Percentiles rank a stretch among this genome's conserved stretches.
These are phyloP conservation scores for Coemansia sp. DNA, from an alignment of 192 early-diverging fungal genomes.

Conservation along the genomic window DNA sequence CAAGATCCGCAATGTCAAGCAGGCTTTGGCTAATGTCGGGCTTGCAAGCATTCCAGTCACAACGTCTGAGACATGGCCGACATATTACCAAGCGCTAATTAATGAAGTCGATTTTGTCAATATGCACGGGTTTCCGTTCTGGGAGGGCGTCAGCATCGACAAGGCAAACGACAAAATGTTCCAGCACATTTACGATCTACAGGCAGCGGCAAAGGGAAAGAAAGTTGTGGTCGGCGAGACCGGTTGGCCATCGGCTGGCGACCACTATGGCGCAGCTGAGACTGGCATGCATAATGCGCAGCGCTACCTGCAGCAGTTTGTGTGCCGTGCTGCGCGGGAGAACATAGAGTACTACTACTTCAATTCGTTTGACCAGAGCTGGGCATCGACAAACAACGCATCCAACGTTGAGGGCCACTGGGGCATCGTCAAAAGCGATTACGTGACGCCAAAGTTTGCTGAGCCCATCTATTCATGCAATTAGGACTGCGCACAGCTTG, in stretches of 20 bases:
- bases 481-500: no score
- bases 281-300: constrained; percentile 56
- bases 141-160: constrained; percentile 50
- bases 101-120: constrained; percentile 56
- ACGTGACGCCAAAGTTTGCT: constrained; percentile 34
- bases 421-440: constrained; percentile 34
- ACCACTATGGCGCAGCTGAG: constrained; percentile 46
- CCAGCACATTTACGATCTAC: constrained; percentile 46
- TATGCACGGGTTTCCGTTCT: constrained; percentile 65
- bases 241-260: constrained; percentile 59
- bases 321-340: constrained; percentile 56
- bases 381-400: constrained; percentile 54
- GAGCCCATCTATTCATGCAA: constrained; percentile 29
- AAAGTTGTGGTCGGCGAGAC: constrained; percentile 60
- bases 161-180: constrained; percentile 56
- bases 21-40: constrained; percentile 30
- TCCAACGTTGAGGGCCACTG: constrained; percentile 47
- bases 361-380: constrained; percentile 62
- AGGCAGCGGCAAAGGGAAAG: constrained; percentile 49
- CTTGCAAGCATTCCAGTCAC: constrained; percentile 35
- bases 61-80: constrained; percentile 36
- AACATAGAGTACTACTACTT: constrained; percentile 61
- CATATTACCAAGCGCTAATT: constrained; percentile 46
- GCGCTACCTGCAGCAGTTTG: constrained; percentile 56
- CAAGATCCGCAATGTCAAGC: constrained; percentile 53